A percentile compares a stretch with the other conserved stretches of the same genome.
Conservation (phyloP, 1,284 basidiomycete species). For the Tremellales sp. region DNA sequence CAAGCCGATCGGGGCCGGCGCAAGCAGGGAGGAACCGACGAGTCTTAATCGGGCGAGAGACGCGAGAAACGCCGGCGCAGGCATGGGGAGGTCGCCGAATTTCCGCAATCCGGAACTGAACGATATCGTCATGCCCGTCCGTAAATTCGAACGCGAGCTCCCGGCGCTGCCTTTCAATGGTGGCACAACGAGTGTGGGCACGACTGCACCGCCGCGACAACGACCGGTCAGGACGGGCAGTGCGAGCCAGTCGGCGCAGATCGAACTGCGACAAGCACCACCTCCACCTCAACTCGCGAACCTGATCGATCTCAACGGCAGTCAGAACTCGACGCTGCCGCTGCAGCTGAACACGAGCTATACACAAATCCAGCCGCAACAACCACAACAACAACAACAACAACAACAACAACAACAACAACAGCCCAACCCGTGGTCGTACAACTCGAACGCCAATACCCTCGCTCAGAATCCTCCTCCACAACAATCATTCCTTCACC, state of each 20-base stretch:
- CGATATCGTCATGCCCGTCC: conserved; percentile 18
- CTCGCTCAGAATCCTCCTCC: neutral
- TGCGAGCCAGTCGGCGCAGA: conserved; percentile 6
- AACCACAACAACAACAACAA: conserved; percentile 3
- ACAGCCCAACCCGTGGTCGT: neutral
- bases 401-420: conserved; percentile 5
- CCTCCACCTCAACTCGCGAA: conserved; percentile 8
- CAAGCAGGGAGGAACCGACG: conserved; percentile 17
- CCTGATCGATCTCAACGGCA: conserved; percentile 25
- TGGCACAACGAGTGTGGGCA: neutral
- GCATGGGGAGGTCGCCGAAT: conserved; percentile 12
- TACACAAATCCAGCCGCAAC: neutral
- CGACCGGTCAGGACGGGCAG: conserved; percentile 9
- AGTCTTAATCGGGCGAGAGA: conserved; percentile 19
- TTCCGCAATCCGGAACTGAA: conserved; percentile 33
- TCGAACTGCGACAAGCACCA: conserved; percentile 4
- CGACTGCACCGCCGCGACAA: conserved; percentile 10
- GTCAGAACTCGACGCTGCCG: conserved; percentile 27
- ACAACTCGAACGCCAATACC: neutral
- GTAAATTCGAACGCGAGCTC: conserved; percentile 24
- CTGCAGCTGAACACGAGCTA: conserved; percentile 27
- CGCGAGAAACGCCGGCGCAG: neutral
- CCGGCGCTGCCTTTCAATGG: conserved; percentile 24
- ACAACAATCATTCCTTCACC: neutral
- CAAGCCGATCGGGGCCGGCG: neutral